These are phyloP conservation scores for Fusarium sp. DNA, from an alignment of 2,329 filamentous ascomycete species.

Conservation along the genomic window DNA sequence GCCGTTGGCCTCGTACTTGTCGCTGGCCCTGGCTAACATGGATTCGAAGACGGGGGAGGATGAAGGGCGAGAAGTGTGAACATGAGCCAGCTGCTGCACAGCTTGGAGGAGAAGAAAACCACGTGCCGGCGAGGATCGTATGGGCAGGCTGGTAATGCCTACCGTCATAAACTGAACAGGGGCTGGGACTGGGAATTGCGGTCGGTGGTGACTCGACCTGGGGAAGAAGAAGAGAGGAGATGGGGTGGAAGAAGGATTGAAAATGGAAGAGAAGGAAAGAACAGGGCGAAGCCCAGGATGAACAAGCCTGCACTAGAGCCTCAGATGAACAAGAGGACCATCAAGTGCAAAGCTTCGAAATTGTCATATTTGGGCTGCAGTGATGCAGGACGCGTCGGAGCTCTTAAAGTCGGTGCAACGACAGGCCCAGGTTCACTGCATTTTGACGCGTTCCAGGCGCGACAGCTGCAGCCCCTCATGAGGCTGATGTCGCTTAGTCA, in stretches of 20 bases:
- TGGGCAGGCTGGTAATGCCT: conserved; percentile 45
- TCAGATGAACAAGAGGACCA: not conserved
- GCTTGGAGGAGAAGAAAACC: conserved; percentile 42
- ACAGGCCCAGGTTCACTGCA: conserved; percentile 14
- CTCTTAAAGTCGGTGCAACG: conserved; percentile 11
- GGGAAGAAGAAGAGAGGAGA: not conserved
- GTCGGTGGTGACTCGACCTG: conserved; percentile 1
- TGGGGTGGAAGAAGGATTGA: not conserved
- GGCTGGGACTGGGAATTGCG: not conserved
- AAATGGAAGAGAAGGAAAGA: not conserved
- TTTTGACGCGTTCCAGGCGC: conserved; percentile 37
- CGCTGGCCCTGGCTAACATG: conserved; percentile 53
- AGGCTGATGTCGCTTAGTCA: conserved; percentile 32
- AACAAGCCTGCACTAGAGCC: conserved; percentile 1
- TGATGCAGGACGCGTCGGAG: conserved; percentile 31
- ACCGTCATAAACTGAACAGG: conserved; percentile 50
- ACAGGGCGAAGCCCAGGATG: not conserved
- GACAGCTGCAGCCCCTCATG: conserved; percentile 22
- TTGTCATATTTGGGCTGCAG: conserved; percentile 21
- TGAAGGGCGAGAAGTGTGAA: conserved; percentile 30
- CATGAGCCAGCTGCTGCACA: conserved; percentile 40
- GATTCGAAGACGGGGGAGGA: conserved; percentile 35
- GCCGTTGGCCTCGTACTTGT: conserved; percentile 52
- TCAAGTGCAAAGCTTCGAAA: conserved; percentile 11
- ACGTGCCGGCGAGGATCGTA: conserved; percentile 53